Conservation (phyloP, 1,284 basidiomycete genomes). For the Microbotryomycetes sp. region DNA sequence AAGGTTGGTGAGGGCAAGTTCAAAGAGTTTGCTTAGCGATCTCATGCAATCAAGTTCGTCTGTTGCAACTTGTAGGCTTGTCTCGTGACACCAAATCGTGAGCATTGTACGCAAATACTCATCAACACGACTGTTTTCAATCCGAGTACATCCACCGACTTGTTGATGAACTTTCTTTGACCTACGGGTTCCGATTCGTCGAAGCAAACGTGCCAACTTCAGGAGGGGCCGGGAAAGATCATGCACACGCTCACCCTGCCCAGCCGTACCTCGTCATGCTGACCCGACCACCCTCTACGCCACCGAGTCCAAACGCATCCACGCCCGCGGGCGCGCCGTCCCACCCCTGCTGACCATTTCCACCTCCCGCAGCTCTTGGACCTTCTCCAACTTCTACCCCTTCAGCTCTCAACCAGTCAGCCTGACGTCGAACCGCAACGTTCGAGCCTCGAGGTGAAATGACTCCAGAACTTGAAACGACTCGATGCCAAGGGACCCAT, state of each 20-base stretch:
- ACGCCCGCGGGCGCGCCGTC: neutral
- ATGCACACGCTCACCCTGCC: slow-evolving; percentile 7
- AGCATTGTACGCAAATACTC: too few relatives aligned
- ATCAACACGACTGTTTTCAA: too few relatives aligned
- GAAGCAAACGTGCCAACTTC: too few relatives aligned
- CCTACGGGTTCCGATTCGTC: too few relatives aligned
- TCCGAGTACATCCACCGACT: too few relatives aligned
- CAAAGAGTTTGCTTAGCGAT: slow-evolving; percentile 46
- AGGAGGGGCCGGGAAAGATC: too few relatives aligned
- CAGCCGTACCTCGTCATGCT: slow-evolving; percentile 15
- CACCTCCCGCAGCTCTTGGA: neutral
- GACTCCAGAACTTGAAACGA: slow-evolving; percentile 25
- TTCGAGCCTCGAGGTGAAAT: slow-evolving; percentile 32
- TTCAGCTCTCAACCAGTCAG: slow-evolving; percentile 18
- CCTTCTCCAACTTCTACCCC: slow-evolving; percentile 28
- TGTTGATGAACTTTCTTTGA: too few relatives aligned
- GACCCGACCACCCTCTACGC: slow-evolving; percentile 12
- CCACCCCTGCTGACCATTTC: neutral
- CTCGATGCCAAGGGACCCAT: slow-evolving; percentile 33
- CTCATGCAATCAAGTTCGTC: slow-evolving; percentile 24
- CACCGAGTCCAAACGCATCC: slow-evolving; percentile 20
- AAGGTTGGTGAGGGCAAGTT: slow-evolving; percentile 48
- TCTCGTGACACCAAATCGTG: too few relatives aligned
- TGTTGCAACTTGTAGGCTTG: too few relatives aligned
- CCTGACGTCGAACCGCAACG: slow-evolving; percentile 19